Evolutionary conservation across 169 alveolate species (phyloP), one percentile per base, ranked within the genome.

Genomic region (Theileria equi): DNA sequence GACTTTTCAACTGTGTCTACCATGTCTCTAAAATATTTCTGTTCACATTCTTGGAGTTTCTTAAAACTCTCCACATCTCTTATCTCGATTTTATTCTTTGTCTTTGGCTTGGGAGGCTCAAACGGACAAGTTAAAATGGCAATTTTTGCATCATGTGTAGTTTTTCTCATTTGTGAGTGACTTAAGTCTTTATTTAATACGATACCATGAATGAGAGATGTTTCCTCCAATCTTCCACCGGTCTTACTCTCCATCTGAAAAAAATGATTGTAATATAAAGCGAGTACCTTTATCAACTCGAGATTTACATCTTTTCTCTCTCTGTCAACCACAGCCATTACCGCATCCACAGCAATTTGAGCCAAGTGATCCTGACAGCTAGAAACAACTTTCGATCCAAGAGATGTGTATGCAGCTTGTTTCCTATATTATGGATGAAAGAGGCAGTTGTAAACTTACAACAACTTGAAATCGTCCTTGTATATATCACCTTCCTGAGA

Each of bases 31-130:
- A 97, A 96, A 84, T 96, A 98, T 67, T 95, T 57, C 88, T 96
- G 95, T 47, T 88, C 91, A 38, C 88, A 76, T 31, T 68, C 76
- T 38, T 84, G 94, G 43, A 96, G 89, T 88, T 95, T 95, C 73
- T 94, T 92, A 87, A 94, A 98, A 65, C 96, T 99, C 64, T 95
- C 98, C 16, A 95, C 98, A 63, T 86, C 88, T 13, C 93, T 92
- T 70, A 98, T 97, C 72, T 98, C 99, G 17, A 98, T 91, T 79
- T 96, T 96, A 76, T 97, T 98, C 91, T 98, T 98, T 43, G 99
- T 98, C 88, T 98, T 98, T 2, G 99, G 99, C 80, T 96, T 97
- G 31, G 99, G 99, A 26, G 99, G 99, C 82, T 98, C 99, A 80
- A 98, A 98, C 17, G 99, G 99, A 82, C 99, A 97, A 10, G 99